These are phyloP conservation scores for Rhizopogon sp. DNA, from an alignment of 768 basidiomycete species.

Conservation along the genomic window DNA sequence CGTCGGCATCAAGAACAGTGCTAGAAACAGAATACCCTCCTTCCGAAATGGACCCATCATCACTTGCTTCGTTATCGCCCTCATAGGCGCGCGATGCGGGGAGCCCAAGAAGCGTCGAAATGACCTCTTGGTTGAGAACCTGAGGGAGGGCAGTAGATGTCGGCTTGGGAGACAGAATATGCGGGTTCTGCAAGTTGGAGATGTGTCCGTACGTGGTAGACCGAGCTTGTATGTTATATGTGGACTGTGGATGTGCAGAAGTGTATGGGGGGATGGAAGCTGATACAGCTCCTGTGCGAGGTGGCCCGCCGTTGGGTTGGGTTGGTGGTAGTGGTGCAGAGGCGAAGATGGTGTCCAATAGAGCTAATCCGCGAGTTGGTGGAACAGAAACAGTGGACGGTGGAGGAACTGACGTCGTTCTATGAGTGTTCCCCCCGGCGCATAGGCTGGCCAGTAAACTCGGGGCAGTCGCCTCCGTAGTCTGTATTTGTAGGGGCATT, in stretches of 20 bases:
- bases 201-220: conserved; percentile 11
- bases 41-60: conserved; percentile 32
- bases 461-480: conserved; percentile 31
- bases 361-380: conserved; percentile 45
- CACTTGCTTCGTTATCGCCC: conserved; percentile 49
- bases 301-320: conserved; percentile 11
- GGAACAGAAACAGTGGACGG: conserved; percentile 22
- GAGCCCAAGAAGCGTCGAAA: conserved; percentile 59
- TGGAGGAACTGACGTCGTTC: conserved; percentile 21
- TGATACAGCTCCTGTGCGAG: conserved; percentile 7
- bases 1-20: conserved; percentile 29
- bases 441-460: conserved; percentile 43
- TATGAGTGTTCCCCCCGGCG: conserved; percentile 9
- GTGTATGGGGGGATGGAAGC: conserved; percentile 7
- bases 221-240: conserved; percentile 4
- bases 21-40: conserved; percentile 37
- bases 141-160: conserved; percentile 51
- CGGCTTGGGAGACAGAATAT: conserved; percentile 54
- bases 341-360: conserved; percentile 71
- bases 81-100: conserved; percentile 40
- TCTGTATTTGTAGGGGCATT: conserved; percentile 4
- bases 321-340: conserved; percentile 40
- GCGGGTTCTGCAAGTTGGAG: conserved; percentile 22
- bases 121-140: conserved; percentile 67
- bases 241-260: conserved; percentile 15